A percentile compares a stretch with the other conserved stretches of the same genome.
Conservation (phyloP, 345 rosid species). For the Salix exigua region DNA sequence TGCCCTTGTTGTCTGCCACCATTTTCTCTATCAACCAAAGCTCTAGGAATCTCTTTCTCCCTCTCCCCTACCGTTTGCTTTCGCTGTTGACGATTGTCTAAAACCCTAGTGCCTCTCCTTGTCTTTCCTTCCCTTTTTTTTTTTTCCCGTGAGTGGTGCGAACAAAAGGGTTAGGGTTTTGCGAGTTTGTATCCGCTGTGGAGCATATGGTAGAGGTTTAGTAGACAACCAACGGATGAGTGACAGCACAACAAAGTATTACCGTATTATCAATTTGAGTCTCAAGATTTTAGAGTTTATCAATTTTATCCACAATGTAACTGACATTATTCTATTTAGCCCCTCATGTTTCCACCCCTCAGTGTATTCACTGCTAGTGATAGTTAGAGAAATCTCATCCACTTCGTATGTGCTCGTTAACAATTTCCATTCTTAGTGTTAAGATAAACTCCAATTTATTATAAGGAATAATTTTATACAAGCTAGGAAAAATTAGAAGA, state of each 20-base stretch:
- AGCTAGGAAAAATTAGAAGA: too few species aligned
- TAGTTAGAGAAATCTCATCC: too few species aligned
- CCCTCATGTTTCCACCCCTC: too few species aligned
- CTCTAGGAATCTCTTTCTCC: background rate
- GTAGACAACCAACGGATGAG: background rate
- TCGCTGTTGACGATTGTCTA: conserved; percentile 17
- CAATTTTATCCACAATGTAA: too few species aligned
- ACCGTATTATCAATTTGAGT: background rate
- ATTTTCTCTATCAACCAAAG: conserved; percentile 27
- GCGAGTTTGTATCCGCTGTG: conserved; percentile 35
- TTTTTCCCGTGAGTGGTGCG: conserved; percentile 2
- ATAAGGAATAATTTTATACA: too few species aligned
- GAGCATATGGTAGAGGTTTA: background rate
- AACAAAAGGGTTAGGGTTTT: conserved; percentile 61
- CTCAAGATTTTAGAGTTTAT: too few species aligned
- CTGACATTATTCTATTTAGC: too few species aligned
- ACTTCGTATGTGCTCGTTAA: too few species aligned
- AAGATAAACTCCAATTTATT: too few species aligned
- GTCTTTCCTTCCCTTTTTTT: background rate
- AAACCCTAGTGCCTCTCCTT: conserved; percentile 40
- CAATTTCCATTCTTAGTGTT: too few species aligned
- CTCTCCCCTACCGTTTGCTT: background rate
- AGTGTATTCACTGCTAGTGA: too few species aligned
- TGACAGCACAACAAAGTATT: background rate
- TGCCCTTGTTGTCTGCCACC: conserved; percentile 82